phyloP scores from a whole-genome alignment of 495 filamentous ascomycete species.

The Neurospora sp. region DNA sequence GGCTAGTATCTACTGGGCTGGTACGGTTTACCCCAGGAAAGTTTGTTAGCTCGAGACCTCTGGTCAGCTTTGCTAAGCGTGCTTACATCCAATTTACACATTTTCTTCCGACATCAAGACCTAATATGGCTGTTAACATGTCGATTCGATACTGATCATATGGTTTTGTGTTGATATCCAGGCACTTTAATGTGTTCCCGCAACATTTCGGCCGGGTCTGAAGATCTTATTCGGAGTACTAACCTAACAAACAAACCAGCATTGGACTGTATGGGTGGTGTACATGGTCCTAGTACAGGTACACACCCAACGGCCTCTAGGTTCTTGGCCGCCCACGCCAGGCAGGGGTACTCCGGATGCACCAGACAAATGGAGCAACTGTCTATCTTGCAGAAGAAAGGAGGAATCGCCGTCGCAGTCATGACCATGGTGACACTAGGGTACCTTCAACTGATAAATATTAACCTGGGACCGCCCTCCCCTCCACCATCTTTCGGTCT shows the following conservation, averaged over 20 bases:
- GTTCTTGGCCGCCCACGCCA: neutral
- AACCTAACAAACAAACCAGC: neutral
- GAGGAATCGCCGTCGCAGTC: neutral
- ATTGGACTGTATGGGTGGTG: neutral
- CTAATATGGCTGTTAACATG: neutral
- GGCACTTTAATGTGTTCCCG: neutral
- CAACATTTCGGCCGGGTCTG: neutral
- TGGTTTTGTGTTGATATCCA: neutral
- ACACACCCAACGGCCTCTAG: neutral
- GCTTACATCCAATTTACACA: neutral
- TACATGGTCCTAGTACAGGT: neutral
- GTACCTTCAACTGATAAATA: neutral
- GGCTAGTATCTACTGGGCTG: neutral
- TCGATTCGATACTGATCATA: neutral
- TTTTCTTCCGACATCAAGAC: neutral
- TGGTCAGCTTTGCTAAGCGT: neutral
- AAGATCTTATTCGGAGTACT: neutral
- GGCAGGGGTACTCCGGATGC: neutral
- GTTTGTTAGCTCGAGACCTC: neutral
- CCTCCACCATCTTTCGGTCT: neutral
- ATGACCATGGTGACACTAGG: neutral
- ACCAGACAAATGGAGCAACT: neutral
- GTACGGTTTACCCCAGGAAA: neutral
- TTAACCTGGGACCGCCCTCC: neutral
- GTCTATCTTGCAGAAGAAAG: neutral